Evolutionary conservation across 2,329 filamentous ascomycete genomes (phyloP).

Genomic region (Leptographium galeiforme): DNA sequence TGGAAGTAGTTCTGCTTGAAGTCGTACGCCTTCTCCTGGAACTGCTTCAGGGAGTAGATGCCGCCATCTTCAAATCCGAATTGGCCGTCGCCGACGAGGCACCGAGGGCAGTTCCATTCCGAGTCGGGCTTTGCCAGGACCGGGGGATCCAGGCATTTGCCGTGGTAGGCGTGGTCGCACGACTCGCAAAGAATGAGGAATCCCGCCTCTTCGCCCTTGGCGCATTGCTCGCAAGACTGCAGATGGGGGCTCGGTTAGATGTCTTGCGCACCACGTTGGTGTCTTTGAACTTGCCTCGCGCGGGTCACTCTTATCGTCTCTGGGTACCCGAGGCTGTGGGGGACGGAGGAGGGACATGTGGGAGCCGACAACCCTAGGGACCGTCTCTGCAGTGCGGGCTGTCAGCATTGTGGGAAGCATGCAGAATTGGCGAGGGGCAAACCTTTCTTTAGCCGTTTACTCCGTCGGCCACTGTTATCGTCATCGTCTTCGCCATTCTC

Average conservation of each 20-base stretch:
- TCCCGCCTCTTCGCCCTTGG: slow-evolving; percentile 58
- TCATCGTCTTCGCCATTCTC: slow-evolving; percentile 40
- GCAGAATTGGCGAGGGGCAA: slow-evolving; percentile 1
- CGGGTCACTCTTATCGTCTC: slow-evolving; percentile 33
- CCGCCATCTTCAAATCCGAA: slow-evolving; percentile 97
- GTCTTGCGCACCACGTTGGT: not conserved
- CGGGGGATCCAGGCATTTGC: slow-evolving; percentile 76
- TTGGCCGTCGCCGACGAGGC: slow-evolving; percentile 88
- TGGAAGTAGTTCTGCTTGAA: slow-evolving; percentile 95
- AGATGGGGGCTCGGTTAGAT: not conserved
- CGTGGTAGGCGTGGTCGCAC: slow-evolving; percentile 81
- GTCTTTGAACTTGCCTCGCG: slow-evolving; percentile 24
- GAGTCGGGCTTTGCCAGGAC: slow-evolving; percentile 62
- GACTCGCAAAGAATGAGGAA: slow-evolving; percentile 75
- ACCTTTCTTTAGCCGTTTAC: slow-evolving; percentile 88
- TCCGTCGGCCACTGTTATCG: slow-evolving; percentile 62
- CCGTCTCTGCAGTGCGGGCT: slow-evolving; percentile 30
- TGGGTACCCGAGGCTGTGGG: slow-evolving; percentile 52
- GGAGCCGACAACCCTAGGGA: slow-evolving; percentile 83
- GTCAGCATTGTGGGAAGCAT: not conserved
- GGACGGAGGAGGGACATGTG: slow-evolving; percentile 93
- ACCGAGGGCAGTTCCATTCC: slow-evolving; percentile 94
- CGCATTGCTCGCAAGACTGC: slow-evolving; percentile 79
- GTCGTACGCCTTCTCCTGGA: slow-evolving; percentile 87
- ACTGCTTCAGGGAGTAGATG: slow-evolving; percentile 86